These are phyloP conservation scores for Fusarium fujikuroi DNA, from an alignment of 2,329 filamentous ascomycete genomes.

Conservation along the genomic window DNA sequence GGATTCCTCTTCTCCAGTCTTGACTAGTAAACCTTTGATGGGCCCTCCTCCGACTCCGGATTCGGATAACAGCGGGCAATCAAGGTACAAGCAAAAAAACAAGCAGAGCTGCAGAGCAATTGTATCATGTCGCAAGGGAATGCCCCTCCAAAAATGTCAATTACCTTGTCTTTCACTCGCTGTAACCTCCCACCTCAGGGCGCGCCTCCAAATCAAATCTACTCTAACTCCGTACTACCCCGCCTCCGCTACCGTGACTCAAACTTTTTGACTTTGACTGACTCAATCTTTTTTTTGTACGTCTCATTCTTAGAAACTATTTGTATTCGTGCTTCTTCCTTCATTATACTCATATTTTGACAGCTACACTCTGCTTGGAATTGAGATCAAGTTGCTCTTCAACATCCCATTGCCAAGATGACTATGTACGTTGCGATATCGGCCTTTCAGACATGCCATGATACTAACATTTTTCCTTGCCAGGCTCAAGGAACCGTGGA, in stretches of 20 bases:
- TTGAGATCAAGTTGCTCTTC: neutral
- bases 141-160: conserved; percentile 21
- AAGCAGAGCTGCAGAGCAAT: neutral
- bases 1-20: conserved; percentile 5
- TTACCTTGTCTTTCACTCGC: neutral
- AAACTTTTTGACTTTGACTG: conserved; percentile 24
- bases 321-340: conserved; percentile 11
- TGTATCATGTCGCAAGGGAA: neutral
- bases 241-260: conserved; percentile 26
- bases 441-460: neutral
- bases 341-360: neutral
- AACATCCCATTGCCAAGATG: conserved; percentile 9
- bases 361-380: conserved; percentile 11
- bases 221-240: conserved; percentile 8
- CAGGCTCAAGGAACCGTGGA: conserved; percentile 80
- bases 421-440: conserved; percentile 26
- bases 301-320: conserved; percentile 16
- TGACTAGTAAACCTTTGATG: neutral
- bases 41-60: conserved; percentile 21
- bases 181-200: neutral
- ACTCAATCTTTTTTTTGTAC: conserved; percentile 19
- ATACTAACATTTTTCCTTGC: conserved; percentile 4
- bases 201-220: conserved; percentile 10
- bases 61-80: conserved; percentile 16
- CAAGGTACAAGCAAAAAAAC: neutral